Base-by-base conservation (phyloP, 2,329 filamentous ascomycete species). In the Colletotrichum gigasporum region DNA sequence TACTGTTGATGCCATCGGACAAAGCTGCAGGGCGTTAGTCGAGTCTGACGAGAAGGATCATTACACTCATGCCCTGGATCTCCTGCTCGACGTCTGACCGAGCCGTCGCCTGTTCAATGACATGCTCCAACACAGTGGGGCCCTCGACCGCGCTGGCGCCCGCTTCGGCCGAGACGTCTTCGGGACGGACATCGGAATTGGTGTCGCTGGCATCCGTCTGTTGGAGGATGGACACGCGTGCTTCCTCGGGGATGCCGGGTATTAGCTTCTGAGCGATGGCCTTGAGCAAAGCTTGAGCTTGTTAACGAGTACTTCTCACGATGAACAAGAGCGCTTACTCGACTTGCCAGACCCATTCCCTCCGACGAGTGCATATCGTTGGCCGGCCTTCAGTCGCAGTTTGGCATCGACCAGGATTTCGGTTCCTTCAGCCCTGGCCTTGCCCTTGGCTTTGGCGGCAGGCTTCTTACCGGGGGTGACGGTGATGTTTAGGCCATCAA, bases 291-390 rank as follows among this genome's bases (percentile, higher is more conserved):
- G 91, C 89, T 91, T 18, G 14, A 47, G 12, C 10, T 11, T 12
- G 45, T 61, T 22, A 52, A 30, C 12, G 14, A 20, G 9, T 12
- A 16, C 12, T 18, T 51, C 30, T 3, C 8, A 10, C 6, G 16
- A n/a, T 22, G 10, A 37, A 11, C 11, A 7, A 11, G 20, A 14
- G 12, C 37, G 35, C 37, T 75, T 76, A 90, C 89, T 95, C 4
- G 91, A 94, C 73, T 96, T 96, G 5, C 93, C 93, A 2, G 89
- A 91, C 1, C 93, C 93, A 76, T 96, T 96, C 6, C 91, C 85
- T 0, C 93, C 93, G 18, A 95, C 82, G 2, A 96, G 80, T 0
- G 92, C 92, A 80, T 96, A 96, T 65, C 91, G 85, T 45, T 88
- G 83, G 0, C 91, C 90, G 51, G 89, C 86, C 68, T 95, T 92